Percentiles rank a stretch among this genome's conserved stretches.
These are phyloP conservation scores for Helianthus annuus DNA, from an alignment of 129 eudicot species.

Conservation along the genomic window DNA sequence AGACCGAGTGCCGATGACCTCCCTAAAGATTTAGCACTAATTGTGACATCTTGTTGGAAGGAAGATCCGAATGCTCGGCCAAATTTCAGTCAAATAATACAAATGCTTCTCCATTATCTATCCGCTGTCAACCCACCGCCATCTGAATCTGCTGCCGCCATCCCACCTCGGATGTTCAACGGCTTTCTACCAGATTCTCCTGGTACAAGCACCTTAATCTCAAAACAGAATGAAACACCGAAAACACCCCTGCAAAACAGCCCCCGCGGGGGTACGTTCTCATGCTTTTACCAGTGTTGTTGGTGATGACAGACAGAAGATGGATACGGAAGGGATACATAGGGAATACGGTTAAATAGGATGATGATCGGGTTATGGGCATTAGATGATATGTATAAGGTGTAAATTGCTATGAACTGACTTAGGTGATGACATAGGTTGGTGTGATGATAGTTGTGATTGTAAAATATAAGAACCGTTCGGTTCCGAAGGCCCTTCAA, in stretches of 20 bases:
- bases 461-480: constrained; percentile 24
- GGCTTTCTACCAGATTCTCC: constrained; percentile 70
- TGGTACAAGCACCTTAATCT: constrained; percentile 73
- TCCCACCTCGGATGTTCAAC: constrained; percentile 56
- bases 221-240: constrained; percentile 54
- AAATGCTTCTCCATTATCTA: constrained; percentile 67
- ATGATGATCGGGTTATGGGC: neutral
- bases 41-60: constrained; percentile 83
- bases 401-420: constrained; percentile 28
- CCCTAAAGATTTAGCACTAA: constrained; percentile 67
- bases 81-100: constrained; percentile 75
- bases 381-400: constrained; percentile 22
- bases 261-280: constrained; percentile 49
- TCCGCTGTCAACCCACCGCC: constrained; percentile 43
- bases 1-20: constrained; percentile 84
- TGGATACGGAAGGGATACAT: constrained; percentile 14
- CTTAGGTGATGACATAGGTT: constrained; percentile 28
- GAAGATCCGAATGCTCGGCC: constrained; percentile 81
- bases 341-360: constrained; percentile 11
- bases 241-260: constrained; percentile 54
- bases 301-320: constrained; percentile 21
- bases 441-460: constrained; percentile 18
- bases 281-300: constrained; percentile 61
- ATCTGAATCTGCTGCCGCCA: constrained; percentile 34
- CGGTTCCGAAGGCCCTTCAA: constrained; percentile 3